Base-by-base conservation (phyloP, 2,329 filamentous ascomycete genomes). In the Colletotrichum sp. region DNA sequence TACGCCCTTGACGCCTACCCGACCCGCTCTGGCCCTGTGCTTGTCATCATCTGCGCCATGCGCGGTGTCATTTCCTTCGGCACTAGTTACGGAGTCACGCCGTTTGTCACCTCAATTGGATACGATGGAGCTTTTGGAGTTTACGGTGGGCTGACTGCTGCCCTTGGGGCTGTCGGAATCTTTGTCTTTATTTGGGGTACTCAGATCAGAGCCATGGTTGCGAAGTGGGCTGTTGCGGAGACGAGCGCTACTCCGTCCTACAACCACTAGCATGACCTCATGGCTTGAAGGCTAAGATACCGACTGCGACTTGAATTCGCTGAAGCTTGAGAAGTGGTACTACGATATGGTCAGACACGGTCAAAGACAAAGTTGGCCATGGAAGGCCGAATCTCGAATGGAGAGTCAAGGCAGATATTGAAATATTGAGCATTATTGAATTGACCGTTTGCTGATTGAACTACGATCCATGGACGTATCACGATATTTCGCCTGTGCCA, bases 41-140 rank as follows among this genome's bases (percentile, higher is more conserved):
- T 89, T 24, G 84, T 89, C 5, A 84, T 89, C 44, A 85, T 89
- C 34, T 88, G 86, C 66, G 86, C 87, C 6, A 83, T 87, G 77
- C 81, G 87, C 3, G 87, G 87, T 1, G 84, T 89, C 57, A 85
- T 89, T 10, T 85, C 84, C 1, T 89, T 89, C 68, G 87, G 86
- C 78, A 76, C 80, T 8, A 79, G 75, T 62, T 82, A 81, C 44
- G 78, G 79, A 32, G 80, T 80, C 3, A 79, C 79, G 8, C 83
- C 83, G 15, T 83, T 83, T 59, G 78, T 82, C 4, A 75, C 77
- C 10, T 34, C 69, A 13, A 79, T 71, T 26, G 83, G 84, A 0
- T 85, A 84, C 32, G 84, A 84, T 75, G 82, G 82, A 4, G 79
- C 82, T 0, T 85, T 84, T 70, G 78, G 78, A 6, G 80, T 80